These are phyloP conservation scores for Herpetospermum pedunculosum DNA, from an alignment of 306 rosid genomes.

Conservation along the genomic window DNA sequence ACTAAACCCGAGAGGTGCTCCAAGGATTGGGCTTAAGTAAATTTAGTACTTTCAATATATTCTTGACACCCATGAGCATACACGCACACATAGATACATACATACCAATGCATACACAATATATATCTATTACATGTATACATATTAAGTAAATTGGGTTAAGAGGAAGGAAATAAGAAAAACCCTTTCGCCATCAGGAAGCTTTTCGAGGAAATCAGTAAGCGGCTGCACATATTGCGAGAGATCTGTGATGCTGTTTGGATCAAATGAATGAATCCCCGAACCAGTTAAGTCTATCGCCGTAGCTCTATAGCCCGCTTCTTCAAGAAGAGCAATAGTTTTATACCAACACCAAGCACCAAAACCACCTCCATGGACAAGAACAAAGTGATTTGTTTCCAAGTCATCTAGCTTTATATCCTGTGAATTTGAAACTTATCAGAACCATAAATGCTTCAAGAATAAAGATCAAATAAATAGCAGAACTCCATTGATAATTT, in stretches of 20 bases:
- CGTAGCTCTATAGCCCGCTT: conserved; percentile 61
- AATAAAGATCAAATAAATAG: no score
- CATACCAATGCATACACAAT: not conserved
- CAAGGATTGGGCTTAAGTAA: not conserved
- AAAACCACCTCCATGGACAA: conserved; percentile 94
- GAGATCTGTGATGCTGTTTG: conserved; percentile 51
- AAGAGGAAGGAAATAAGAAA: conserved; percentile 3
- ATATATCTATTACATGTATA: not conserved
- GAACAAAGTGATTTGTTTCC: conserved; percentile 76
- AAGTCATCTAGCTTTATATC: conserved; percentile 67
- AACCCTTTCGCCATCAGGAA: conserved; percentile 69
- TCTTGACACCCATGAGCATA: not conserved
- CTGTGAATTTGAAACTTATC: conserved; percentile 18
- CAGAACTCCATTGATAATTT: not conserved
- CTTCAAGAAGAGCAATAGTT: conserved; percentile 90
- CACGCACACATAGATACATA: not conserved
- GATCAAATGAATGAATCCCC: conserved; percentile 69
- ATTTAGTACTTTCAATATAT: not conserved
- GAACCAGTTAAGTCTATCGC: conserved; percentile 90
- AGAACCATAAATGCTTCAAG: not conserved
- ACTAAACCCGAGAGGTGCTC: not conserved
- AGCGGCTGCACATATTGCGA: conserved; percentile 83
- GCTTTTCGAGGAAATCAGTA: conserved; percentile 51
- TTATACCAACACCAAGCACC: conserved; percentile 99
- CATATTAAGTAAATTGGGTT: conserved; percentile 6